A percentile compares a stretch with the other conserved stretches of the same genome.
Evolutionary conservation across 768 basidiomycete species (phyloP).

Genomic region (Termitomyces sp.): DNA sequence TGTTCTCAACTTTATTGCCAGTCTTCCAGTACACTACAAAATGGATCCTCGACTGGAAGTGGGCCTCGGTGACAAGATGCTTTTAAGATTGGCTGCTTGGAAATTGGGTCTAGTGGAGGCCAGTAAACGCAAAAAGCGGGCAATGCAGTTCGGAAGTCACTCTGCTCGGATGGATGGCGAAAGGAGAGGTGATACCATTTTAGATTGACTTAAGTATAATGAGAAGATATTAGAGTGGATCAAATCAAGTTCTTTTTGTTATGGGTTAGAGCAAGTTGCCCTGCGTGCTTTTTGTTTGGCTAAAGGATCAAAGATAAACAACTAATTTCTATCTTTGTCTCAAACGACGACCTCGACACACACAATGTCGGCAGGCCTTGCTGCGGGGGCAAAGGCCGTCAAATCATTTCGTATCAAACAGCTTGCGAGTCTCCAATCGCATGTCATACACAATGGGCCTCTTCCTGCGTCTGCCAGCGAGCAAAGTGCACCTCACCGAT

Average conservation of each 20-base stretch:
- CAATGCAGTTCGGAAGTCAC: constrained; percentile 95
- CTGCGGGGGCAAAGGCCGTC: constrained; percentile 22
- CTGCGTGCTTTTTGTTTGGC: neutral
- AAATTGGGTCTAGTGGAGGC: constrained; percentile 75
- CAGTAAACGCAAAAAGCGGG: constrained; percentile 77
- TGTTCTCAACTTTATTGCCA: constrained; percentile 72
- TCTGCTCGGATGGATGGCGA: constrained; percentile 81
- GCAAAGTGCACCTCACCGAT: constrained; percentile 18
- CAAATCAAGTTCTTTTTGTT: neutral
- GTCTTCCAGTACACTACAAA: constrained; percentile 77
- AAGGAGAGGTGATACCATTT: constrained; percentile 43
- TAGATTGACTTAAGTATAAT: constrained; percentile 22
- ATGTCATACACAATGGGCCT: constrained; percentile 34
- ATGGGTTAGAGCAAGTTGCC: neutral
- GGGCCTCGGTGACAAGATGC: constrained; percentile 88
- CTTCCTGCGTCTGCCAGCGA: constrained; percentile 23
- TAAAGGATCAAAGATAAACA: neutral
- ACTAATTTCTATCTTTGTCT: neutral
- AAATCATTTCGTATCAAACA: constrained; percentile 44
- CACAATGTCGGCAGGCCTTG: constrained; percentile 10
- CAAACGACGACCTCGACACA: neutral
- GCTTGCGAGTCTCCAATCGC: constrained; percentile 24
- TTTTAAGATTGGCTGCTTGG: constrained; percentile 67
- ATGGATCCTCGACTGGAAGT: constrained; percentile 67
- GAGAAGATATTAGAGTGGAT: neutral